These are phyloP conservation scores for Bacterosira constricta DNA, from an alignment of 108 stramenopile genomes.

Conservation along the genomic window DNA sequence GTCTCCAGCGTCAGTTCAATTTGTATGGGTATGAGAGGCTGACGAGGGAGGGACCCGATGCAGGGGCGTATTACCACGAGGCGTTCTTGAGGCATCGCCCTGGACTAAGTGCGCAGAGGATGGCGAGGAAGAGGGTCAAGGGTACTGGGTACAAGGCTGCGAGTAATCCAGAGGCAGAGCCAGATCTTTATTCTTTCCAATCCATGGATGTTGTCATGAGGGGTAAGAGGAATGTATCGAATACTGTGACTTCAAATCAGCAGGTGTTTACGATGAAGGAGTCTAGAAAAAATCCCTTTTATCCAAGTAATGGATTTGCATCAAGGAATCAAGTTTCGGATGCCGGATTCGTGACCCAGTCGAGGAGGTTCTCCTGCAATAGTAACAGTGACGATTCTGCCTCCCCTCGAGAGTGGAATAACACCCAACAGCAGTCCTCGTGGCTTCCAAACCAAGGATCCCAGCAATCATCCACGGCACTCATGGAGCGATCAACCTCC, in stretches of 20 bases:
- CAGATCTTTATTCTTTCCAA: constrained; percentile 36
- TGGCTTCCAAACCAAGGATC: too few relatives aligned
- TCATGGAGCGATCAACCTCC: too few relatives aligned
- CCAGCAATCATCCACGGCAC: too few relatives aligned
- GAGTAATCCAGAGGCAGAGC: constrained; percentile 45
- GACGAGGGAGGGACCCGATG: constrained; percentile 43
- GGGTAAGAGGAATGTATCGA: background rate
- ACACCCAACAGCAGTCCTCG: too few relatives aligned
- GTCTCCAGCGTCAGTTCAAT: constrained; percentile 68
- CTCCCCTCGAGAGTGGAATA: too few relatives aligned
- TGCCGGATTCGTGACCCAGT: too few relatives aligned
- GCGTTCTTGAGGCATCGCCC: constrained; percentile 65
- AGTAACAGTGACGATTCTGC: too few relatives aligned
- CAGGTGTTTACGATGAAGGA: too few relatives aligned
- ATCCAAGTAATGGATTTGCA: too few relatives aligned
- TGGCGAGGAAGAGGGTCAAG: constrained; percentile 66
- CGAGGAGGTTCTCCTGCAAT: too few relatives aligned
- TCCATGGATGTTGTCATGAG: background rate
- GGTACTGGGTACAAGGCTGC: constrained; percentile 49
- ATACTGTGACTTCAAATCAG: background rate
- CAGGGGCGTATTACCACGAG: constrained; percentile 51
- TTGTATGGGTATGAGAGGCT: constrained; percentile 65
- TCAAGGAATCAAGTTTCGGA: too few relatives aligned
- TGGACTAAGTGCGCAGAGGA: constrained; percentile 44
- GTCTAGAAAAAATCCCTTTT: too few relatives aligned